Evolutionary conservation across 305 asterid species (phyloP).

Genomic region (Solanum hybrid): DNA sequence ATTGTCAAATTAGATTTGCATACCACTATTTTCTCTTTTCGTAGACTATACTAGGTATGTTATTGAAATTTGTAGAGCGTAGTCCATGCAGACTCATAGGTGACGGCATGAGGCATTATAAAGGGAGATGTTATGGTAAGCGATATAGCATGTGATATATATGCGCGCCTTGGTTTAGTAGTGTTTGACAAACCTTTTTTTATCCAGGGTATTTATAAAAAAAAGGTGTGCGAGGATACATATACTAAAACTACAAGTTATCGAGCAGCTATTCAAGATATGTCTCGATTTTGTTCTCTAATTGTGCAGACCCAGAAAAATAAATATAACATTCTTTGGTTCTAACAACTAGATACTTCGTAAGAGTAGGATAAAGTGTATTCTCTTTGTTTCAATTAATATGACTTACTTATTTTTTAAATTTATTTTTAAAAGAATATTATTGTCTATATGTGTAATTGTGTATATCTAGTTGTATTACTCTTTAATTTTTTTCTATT

Average conservation of each 20-base stretch:
- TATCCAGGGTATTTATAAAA: no score
- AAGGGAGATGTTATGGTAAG: neutral
- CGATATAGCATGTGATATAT: neutral
- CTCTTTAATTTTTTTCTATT: no score
- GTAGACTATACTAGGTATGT: no score
- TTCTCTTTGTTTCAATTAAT: neutral
- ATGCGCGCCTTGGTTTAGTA: neutral
- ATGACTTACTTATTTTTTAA: no score
- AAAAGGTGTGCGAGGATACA: neutral
- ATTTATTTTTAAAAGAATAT: no score
- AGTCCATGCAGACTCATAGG: neutral
- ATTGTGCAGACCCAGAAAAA: neutral
- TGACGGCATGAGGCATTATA: neutral
- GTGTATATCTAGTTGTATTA: no score
- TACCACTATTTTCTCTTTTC: no score
- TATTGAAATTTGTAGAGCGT: neutral
- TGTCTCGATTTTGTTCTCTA: neutral
- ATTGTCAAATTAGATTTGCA: neutral
- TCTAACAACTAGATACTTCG: neutral
- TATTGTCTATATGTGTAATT: no score
- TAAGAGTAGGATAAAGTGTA: neutral
- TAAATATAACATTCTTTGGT: neutral
- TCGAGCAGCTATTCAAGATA: neutral
- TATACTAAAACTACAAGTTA: neutral
- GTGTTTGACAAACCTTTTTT: neutral